phyloP scores from a whole-genome alignment of 148 eudicot species.

The Polygonum maritimum region DNA sequence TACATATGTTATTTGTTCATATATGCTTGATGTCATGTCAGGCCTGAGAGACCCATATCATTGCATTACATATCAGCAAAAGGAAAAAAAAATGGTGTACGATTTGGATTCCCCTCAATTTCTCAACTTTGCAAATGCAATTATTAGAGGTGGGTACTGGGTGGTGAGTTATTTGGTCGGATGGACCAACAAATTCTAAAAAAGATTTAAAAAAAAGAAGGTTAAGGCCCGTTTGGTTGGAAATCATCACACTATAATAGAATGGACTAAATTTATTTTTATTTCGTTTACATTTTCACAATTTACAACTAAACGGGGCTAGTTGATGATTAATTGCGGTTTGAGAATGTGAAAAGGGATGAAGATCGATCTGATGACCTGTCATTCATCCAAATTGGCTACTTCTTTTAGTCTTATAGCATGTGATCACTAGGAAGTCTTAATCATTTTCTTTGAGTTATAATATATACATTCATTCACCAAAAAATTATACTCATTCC shows the following conservation, averaged over 20 bases:
- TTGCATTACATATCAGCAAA: slow-evolving; percentile 1
- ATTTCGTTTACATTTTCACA: too few species aligned
- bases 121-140: slow-evolving; percentile 3
- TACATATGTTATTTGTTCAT: not conserved
- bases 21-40: not conserved
- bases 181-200: not conserved
- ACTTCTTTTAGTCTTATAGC: not conserved
- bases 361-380: not conserved
- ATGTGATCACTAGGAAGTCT: not conserved
- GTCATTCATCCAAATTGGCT: not conserved
- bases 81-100: not conserved
- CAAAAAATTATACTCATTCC: too few species aligned
- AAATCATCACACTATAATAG: too few species aligned
- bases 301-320: too few species aligned
- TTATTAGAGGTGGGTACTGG: slow-evolving; percentile 7
- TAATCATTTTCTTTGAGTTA: not conserved
- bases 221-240: not conserved
- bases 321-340: not conserved
- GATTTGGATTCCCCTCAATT: not conserved
- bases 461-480: too few species aligned
- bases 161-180: not conserved
- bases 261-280: too few species aligned
- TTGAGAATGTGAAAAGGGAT: not conserved
- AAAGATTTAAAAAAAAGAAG: not conserved
- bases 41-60: not conserved